A percentile compares a stretch with the other conserved stretches of the same genome.
Evolutionary conservation across 371 early-diverging fungal species (phyloP).

Genomic region (Lichtheimia ornata): DNA sequence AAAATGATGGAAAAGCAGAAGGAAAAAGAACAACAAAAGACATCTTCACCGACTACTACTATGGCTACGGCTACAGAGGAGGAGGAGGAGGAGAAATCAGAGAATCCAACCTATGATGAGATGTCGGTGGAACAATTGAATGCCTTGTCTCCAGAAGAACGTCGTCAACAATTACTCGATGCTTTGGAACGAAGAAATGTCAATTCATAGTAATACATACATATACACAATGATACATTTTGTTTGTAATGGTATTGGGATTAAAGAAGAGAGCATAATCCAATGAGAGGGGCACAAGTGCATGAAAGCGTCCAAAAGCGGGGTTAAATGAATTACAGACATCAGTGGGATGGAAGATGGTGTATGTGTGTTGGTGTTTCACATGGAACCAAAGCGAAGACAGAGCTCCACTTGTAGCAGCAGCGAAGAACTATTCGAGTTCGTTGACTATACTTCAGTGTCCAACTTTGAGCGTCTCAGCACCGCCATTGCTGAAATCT

Average conservation of each 20-base stretch:
- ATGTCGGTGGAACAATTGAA: conserved; percentile 52
- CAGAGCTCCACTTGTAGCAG: conserved; percentile 19
- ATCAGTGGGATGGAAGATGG: too few species aligned
- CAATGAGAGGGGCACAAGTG: too few species aligned
- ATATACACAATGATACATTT: not conserved
- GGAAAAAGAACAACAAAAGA: not conserved
- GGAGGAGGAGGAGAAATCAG: not conserved
- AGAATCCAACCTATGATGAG: conserved; percentile 26
- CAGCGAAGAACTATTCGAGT: conserved; percentile 65
- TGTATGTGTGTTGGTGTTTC: not conserved
- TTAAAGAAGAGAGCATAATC: too few species aligned
- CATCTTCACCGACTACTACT: not conserved
- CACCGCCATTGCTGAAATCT: conserved; percentile 54
- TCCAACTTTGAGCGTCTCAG: conserved; percentile 66
- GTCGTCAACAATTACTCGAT: conserved; percentile 45
- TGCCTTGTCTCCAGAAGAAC: conserved; percentile 37
- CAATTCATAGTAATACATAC: not conserved
- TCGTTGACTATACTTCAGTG: conserved; percentile 75
- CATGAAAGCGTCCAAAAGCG: too few species aligned
- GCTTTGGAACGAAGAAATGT: conserved; percentile 25
- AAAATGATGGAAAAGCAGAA: conserved; percentile 40
- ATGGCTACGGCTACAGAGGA: not conserved
- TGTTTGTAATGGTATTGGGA: too few species aligned
- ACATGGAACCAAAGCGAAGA: conserved; percentile 16
- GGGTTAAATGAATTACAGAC: too few species aligned